Evolutionary conservation across 2,329 filamentous ascomycete genomes (phyloP).

Genomic region (Metarhizium anisopliae): DNA sequence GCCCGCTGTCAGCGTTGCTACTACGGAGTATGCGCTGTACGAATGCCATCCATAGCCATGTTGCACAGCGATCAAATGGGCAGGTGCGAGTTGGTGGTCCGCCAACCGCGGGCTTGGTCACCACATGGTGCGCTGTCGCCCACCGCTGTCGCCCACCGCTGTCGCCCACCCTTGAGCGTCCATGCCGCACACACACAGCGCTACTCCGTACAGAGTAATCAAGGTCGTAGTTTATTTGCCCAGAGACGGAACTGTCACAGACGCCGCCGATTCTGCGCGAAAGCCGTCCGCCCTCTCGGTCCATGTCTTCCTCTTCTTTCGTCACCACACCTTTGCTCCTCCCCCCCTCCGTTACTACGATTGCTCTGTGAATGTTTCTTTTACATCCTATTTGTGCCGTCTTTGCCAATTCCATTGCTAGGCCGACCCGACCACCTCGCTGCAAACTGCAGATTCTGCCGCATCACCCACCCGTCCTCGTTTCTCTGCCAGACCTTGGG

Average conservation of each 20-base stretch:
- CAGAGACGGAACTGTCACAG: constrained; percentile 6
- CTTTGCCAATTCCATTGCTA: constrained; percentile 2
- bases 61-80: not conserved
- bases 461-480: not conserved
- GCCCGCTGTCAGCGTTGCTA: constrained; percentile 15
- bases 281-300: constrained; percentile 1
- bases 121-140: too few species aligned
- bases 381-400: not conserved
- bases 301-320: constrained; percentile 2
- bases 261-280: constrained; percentile 7
- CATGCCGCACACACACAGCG: too few species aligned
- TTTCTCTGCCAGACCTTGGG: not conserved
- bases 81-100: not conserved
- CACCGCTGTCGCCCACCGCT: not conserved
- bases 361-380: not conserved
- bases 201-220: too few species aligned
- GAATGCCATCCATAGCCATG: too few species aligned
- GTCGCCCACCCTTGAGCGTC: not conserved
- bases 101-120: not conserved
- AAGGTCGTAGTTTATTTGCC: not conserved
- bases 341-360: not conserved
- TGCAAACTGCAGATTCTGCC: constrained; percentile 3
- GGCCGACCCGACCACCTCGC: not conserved
- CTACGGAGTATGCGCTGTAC: too few species aligned
- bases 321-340: constrained; percentile 3